phyloP scores from a whole-genome alignment of 1,139 yeast genomes.

The Groenewaldozyma auringiensis region DNA sequence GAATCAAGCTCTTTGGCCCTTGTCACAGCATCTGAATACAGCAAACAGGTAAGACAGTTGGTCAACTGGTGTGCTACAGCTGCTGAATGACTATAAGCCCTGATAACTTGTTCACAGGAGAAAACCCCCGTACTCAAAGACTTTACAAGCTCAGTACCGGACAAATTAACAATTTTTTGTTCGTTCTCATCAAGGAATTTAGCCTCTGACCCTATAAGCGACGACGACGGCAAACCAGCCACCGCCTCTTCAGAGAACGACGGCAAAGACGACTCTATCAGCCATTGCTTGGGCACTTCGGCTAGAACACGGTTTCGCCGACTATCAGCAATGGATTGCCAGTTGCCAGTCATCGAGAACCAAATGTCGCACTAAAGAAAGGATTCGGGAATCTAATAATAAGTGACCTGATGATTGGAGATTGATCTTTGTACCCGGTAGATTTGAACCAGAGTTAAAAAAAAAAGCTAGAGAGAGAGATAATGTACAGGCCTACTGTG shows the following conservation, averaged over 20 bases:
- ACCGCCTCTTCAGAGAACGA: too few relatives aligned
- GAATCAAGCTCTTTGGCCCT: slow-evolving; percentile 51
- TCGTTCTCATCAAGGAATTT: not conserved
- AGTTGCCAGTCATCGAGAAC: too few relatives aligned
- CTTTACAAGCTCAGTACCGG: not conserved
- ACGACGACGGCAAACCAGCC: not conserved
- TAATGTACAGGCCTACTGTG: too few relatives aligned
- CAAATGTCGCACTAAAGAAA: too few relatives aligned
- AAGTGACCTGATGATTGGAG: too few relatives aligned
- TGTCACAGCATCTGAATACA: slow-evolving; percentile 38
- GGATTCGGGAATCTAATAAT: too few relatives aligned
- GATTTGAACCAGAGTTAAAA: too few relatives aligned
- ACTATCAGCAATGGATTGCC: not conserved
- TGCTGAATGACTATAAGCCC: slow-evolving; percentile 6
- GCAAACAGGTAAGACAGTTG: slow-evolving; percentile 51
- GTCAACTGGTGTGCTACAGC: slow-evolving; percentile 4
- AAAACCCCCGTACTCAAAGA: not conserved
- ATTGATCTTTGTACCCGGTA: too few relatives aligned
- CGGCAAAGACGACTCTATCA: not conserved
- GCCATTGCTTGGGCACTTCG: not conserved
- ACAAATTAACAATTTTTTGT: not conserved
- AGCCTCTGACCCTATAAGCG: not conserved
- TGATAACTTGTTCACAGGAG: not conserved
- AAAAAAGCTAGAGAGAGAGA: too few relatives aligned
- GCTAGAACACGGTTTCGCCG: not conserved